phyloP scores from a whole-genome alignment of 2,329 filamentous ascomycete genomes.

The Penicillium sp. region DNA sequence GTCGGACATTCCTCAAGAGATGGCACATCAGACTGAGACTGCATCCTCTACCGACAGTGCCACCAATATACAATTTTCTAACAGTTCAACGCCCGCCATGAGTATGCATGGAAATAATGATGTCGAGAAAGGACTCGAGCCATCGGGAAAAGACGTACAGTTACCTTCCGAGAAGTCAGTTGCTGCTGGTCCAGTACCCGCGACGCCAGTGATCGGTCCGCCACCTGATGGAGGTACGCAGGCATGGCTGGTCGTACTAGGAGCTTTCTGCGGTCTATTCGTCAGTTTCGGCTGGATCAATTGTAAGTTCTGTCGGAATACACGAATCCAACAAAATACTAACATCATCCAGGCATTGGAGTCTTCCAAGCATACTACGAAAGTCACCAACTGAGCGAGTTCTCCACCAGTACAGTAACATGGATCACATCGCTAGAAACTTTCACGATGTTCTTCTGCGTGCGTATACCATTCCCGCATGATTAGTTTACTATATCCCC shows the following conservation, averaged over 20 bases:
- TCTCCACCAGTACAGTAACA: conserved; percentile 56
- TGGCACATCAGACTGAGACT: neutral
- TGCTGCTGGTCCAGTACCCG: neutral
- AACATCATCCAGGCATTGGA: conserved; percentile 21
- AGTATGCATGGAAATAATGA: conserved; percentile 7
- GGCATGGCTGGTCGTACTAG: conserved; percentile 50
- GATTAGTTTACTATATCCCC: too few relatives aligned
- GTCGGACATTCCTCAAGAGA: neutral
- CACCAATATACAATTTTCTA: conserved; percentile 8
- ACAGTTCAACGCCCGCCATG: conserved; percentile 8
- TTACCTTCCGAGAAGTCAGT: neutral
- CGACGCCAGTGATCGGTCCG: conserved; percentile 6
- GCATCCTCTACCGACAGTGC: conserved; percentile 8
- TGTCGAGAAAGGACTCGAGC: conserved; percentile 11
- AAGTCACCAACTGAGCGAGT: conserved; percentile 46
- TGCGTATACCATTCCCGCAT: conserved; percentile 1
- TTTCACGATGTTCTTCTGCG: conserved; percentile 29
- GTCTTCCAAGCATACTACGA: conserved; percentile 57
- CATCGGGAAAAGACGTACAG: neutral
- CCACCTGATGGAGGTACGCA: conserved; percentile 32
- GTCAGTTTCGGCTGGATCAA: conserved; percentile 54
- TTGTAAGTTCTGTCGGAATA: conserved; percentile 29
- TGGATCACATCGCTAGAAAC: conserved; percentile 57
- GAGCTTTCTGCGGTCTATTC: conserved; percentile 48
- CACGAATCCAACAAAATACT: neutral